phyloP scores from a whole-genome alignment of 2,329 filamentous ascomycete species.

The Talaromyces sp. region DNA sequence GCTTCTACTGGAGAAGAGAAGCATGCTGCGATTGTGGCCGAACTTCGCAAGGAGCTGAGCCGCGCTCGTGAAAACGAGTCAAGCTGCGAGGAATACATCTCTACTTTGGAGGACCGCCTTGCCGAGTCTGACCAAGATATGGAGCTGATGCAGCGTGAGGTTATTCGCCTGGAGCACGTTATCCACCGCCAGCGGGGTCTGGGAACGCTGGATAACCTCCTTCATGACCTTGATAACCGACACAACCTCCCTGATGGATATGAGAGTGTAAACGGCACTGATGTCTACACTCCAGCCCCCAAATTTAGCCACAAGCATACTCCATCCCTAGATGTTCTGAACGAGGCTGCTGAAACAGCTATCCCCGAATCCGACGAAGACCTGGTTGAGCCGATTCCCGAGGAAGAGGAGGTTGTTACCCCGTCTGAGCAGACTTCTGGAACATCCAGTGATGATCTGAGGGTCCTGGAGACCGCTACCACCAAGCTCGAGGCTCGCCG shows the following conservation, averaged over 20 bases:
- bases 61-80: conserved; percentile 87
- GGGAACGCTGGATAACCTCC: conserved; percentile 87
- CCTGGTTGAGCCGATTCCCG: conserved; percentile 36
- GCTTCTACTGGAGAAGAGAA: conserved; percentile 91
- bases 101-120: conserved; percentile 89
- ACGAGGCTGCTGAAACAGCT: conserved; percentile 48
- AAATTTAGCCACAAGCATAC: conserved; percentile 35
- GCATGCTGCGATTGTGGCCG: conserved; percentile 79
- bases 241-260: conserved; percentile 48
- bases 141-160: conserved; percentile 95
- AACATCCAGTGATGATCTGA: conserved; percentile 37
- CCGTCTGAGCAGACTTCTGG: conserved; percentile 22
- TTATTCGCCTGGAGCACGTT: conserved; percentile 90
- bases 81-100: conserved; percentile 93
- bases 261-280: conserved; percentile 1
- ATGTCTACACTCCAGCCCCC: conserved; percentile 17
- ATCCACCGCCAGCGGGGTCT: conserved; percentile 93
- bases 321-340: conserved; percentile 45
- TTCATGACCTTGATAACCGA: conserved; percentile 81
- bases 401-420: conserved; percentile 27
- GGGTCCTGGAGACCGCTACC: conserved; percentile 40
- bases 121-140: conserved; percentile 95
- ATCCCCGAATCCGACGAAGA: conserved; percentile 51
- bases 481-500: conserved; percentile 28
- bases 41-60: conserved; percentile 88